phyloP scores from a whole-genome alignment of 345 rosid species.

The Citrus maxima region DNA sequence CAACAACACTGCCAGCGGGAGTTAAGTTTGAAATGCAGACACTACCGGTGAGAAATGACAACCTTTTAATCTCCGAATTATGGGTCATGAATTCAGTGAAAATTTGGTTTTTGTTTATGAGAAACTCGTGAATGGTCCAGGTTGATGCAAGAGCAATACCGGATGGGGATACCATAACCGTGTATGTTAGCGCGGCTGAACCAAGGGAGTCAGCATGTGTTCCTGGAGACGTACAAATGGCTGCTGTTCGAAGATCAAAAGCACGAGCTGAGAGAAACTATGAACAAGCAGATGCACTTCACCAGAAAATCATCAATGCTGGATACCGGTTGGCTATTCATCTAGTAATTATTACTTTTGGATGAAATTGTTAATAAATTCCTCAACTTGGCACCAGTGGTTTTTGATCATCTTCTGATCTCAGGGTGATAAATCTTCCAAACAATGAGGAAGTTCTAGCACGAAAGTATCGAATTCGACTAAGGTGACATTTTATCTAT shows the following conservation, averaged over 20 bases:
- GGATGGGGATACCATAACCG: constrained; percentile 82
- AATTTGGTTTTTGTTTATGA: background rate
- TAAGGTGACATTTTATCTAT: constrained; percentile 35
- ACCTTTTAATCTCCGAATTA: background rate
- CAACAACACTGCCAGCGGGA: constrained; percentile 45
- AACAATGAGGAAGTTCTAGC: constrained; percentile 67
- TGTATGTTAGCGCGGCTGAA: constrained; percentile 56
- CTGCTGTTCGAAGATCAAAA: constrained; percentile 52
- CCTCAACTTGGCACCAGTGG: background rate
- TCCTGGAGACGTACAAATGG: constrained; percentile 54
- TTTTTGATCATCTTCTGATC: background rate
- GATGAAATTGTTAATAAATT: background rate
- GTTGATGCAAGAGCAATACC: constrained; percentile 70
- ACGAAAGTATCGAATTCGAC: constrained; percentile 63
- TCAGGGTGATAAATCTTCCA: constrained; percentile 38
- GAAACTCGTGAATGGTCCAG: constrained; percentile 38
- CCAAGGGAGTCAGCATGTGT: constrained; percentile 58
- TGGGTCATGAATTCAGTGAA: background rate
- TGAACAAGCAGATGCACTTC: constrained; percentile 57
- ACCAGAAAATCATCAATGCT: constrained; percentile 47
- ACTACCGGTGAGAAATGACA: constrained; percentile 51
- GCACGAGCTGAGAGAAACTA: constrained; percentile 63
- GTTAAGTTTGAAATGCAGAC: constrained; percentile 58
- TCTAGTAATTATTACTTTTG: background rate
- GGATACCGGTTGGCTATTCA: constrained; percentile 60